phyloP scores from a whole-genome alignment of 1,139 yeast genomes.

The Pichia sp. region DNA sequence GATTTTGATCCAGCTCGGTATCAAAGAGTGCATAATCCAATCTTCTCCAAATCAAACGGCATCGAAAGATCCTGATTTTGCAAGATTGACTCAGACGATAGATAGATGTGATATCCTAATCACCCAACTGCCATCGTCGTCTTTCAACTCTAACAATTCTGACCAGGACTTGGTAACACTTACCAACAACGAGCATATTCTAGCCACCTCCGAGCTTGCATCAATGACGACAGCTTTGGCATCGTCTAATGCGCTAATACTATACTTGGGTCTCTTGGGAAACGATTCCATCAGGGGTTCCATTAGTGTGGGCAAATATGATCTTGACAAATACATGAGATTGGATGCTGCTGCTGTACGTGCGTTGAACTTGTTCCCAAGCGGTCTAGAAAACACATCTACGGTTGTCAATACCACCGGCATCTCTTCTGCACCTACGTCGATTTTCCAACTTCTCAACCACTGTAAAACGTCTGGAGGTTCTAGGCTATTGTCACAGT shows the following conservation, averaged over 20 bases:
- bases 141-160: slow-evolving; percentile 57
- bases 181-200: slow-evolving; percentile 51
- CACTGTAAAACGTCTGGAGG: slow-evolving; percentile 87
- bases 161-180: slow-evolving; percentile 72
- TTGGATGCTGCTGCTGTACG: slow-evolving; percentile 85
- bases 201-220: slow-evolving; percentile 55
- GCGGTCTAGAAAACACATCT: slow-evolving; percentile 21
- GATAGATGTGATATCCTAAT: slow-evolving; percentile 74
- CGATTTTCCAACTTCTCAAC: slow-evolving; percentile 78
- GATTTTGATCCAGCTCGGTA: slow-evolving; percentile 79
- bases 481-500: slow-evolving; percentile 76
- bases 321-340: slow-evolving; percentile 74
- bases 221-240: slow-evolving; percentile 36
- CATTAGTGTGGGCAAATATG: slow-evolving; percentile 58
- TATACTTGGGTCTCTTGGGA: slow-evolving; percentile 58
- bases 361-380: slow-evolving; percentile 83
- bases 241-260: slow-evolving; percentile 60
- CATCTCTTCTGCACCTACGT: slow-evolving; percentile 42
- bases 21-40: slow-evolving; percentile 74
- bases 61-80: slow-evolving; percentile 39
- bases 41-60: slow-evolving; percentile 29
- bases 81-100: slow-evolving; percentile 55
- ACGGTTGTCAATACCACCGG: background rate
- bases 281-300: slow-evolving; percentile 52
- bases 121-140: slow-evolving; percentile 53